Conservation (phyloP, 2,329 filamentous ascomycete species). For the Aspergillus sp. region DNA sequence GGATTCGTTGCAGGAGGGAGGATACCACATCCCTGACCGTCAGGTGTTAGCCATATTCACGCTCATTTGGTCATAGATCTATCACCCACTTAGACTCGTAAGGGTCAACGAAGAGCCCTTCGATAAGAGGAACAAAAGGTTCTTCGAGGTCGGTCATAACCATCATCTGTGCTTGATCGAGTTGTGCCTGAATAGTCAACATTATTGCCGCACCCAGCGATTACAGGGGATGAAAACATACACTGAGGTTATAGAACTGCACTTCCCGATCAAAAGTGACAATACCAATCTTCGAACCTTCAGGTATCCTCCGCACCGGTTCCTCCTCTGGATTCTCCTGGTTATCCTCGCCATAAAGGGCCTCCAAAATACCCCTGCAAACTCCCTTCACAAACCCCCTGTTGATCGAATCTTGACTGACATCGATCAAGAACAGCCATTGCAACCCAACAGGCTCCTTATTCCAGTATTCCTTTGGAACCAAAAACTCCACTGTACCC, state of each 20-base stretch:
- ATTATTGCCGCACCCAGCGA: slow-evolving; percentile 1
- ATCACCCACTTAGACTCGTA: slow-evolving; percentile 66
- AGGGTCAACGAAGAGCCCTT: slow-evolving; percentile 91
- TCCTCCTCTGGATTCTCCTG: slow-evolving; percentile 48
- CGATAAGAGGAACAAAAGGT: slow-evolving; percentile 84
- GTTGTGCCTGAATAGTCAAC: slow-evolving; percentile 49
- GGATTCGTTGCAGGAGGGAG: slow-evolving; percentile 75
- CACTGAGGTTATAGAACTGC: slow-evolving; percentile 93
- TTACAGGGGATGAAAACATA: slow-evolving; percentile 42
- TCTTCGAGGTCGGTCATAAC: slow-evolving; percentile 98
- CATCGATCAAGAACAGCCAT: slow-evolving; percentile 89
- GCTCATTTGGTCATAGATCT: background rate
- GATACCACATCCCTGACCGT: slow-evolving; percentile 62
- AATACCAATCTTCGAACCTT: slow-evolving; percentile 83
- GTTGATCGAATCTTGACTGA: slow-evolving; percentile 83
- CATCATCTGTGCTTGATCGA: slow-evolving; percentile 93
- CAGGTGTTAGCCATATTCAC: background rate
- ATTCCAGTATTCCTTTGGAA: slow-evolving; percentile 98
- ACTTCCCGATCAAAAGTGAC: slow-evolving; percentile 95
- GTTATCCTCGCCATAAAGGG: slow-evolving; percentile 67
- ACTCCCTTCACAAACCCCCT: slow-evolving; percentile 86
- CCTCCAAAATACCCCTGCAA: slow-evolving; percentile 77
- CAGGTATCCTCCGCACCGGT: slow-evolving; percentile 56
- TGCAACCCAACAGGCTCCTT: slow-evolving; percentile 82
- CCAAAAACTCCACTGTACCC: slow-evolving; percentile 91